Conservation (phyloP, 495 filamentous ascomycete genomes). For the Chaetomium fimeti region DNA sequence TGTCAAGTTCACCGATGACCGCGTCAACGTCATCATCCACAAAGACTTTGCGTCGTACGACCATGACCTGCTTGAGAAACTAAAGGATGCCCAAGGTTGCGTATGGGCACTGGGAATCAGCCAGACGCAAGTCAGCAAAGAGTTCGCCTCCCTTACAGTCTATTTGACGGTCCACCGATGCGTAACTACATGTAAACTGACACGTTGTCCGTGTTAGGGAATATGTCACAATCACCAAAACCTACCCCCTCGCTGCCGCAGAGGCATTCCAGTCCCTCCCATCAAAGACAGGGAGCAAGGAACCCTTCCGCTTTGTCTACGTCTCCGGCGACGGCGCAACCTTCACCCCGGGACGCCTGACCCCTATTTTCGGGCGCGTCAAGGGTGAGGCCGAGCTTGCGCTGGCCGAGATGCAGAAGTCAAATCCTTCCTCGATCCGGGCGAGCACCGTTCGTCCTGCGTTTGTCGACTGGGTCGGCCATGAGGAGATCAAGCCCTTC, state of each 20-base stretch:
- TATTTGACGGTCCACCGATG: not conserved
- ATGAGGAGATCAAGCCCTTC: conserved; percentile 51
- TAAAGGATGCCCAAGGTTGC: conserved; percentile 62
- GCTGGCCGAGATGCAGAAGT: conserved; percentile 44
- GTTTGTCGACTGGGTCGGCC: conserved; percentile 49
- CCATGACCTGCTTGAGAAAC: conserved; percentile 52
- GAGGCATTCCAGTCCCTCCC: conserved; percentile 57
- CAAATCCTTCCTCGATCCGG: conserved; percentile 43
- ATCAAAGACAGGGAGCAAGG: conserved; percentile 5
- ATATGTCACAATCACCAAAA: conserved; percentile 65
- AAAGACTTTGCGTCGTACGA: conserved; percentile 62
- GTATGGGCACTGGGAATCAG: conserved; percentile 71
- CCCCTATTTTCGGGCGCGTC: conserved; percentile 55
- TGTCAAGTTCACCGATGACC: conserved; percentile 60
- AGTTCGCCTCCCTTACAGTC: conserved; percentile 56
- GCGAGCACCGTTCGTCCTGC: conserved; percentile 54
- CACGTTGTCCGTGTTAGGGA: conserved; percentile 45
- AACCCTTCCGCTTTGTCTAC: conserved; percentile 66
- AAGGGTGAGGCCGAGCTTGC: conserved; percentile 63
- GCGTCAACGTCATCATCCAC: conserved; percentile 63
- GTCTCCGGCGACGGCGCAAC: conserved; percentile 62
- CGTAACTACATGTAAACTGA: not conserved
- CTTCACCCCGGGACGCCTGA: conserved; percentile 49
- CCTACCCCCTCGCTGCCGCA: conserved; percentile 61
- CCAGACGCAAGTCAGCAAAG: conserved; percentile 55